These are phyloP conservation scores for Gypsophila paniculata DNA, from an alignment of 179 eudicot genomes.

Conservation along the genomic window DNA sequence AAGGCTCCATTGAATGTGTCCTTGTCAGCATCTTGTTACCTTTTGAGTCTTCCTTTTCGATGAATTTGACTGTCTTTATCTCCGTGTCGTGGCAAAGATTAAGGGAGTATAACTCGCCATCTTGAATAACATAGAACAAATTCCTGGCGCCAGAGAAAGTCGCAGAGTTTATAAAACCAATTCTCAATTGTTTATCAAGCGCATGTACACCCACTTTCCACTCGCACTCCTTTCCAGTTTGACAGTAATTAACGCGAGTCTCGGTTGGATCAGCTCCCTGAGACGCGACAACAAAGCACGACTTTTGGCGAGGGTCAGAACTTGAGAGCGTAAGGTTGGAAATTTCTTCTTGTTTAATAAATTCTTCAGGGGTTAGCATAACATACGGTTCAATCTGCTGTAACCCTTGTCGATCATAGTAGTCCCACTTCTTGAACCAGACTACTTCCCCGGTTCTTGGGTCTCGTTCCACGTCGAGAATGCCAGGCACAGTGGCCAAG, in stretches of 20 bases:
- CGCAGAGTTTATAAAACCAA: background rate
- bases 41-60: background rate
- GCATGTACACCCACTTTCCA: background rate
- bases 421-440: background rate
- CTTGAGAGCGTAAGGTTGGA: background rate
- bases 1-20: background rate
- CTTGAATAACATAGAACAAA: background rate
- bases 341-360: background rate
- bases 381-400: too few species aligned
- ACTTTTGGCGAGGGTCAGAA: background rate
- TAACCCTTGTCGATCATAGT: background rate
- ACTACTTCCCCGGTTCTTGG: background rate
- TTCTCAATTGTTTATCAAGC: background rate
- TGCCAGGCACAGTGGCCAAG: background rate
- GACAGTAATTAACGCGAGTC: background rate
- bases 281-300: background rate
- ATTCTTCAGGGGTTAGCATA: background rate
- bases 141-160: background rate
- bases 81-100: background rate
- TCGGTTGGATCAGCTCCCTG: background rate
- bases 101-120: background rate
- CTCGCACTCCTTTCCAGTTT: background rate
- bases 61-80: background rate
- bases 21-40: background rate
- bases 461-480: background rate